Evolutionary conservation across 2,329 filamentous ascomycete genomes (phyloP).

Genomic region (Aspergillus sp.): DNA sequence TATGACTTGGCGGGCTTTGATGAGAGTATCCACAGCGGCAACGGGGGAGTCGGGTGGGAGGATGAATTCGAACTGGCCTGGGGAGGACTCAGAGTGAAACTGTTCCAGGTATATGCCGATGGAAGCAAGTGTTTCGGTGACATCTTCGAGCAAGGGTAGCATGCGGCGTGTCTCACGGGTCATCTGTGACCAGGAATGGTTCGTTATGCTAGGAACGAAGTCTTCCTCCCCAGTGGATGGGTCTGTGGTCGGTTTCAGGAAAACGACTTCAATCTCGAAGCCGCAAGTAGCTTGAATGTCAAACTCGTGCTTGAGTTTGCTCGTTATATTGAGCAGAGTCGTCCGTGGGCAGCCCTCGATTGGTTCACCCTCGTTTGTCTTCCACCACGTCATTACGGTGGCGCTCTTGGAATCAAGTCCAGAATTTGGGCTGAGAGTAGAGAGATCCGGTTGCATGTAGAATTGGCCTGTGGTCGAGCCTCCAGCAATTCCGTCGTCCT

Average conservation of each 20-base stretch:
- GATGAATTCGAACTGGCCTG: conserved; percentile 76
- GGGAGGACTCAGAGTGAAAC: conserved; percentile 71
- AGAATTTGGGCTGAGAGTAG: conserved; percentile 60
- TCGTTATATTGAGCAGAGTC: conserved; percentile 57
- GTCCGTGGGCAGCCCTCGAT: conserved; percentile 65
- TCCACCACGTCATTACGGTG: conserved; percentile 68
- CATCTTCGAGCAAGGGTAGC: conserved; percentile 63
- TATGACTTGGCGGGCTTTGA: conserved; percentile 71
- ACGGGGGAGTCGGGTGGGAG: conserved; percentile 64
- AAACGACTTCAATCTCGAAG: conserved; percentile 79
- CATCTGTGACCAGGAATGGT: conserved; percentile 71
- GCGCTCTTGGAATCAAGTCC: conserved; percentile 58
- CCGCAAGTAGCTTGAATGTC: conserved; percentile 65
- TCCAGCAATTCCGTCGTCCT: conserved; percentile 61
- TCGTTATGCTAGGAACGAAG: conserved; percentile 54
- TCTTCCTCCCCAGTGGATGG: conserved; percentile 26
- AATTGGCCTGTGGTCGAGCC: conserved; percentile 64
- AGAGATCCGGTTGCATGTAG: conserved; percentile 64
- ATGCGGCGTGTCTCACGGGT: conserved; percentile 60
- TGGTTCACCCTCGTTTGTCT: conserved; percentile 53
- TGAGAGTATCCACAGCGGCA: conserved; percentile 67
- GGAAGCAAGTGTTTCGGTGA: conserved; percentile 59
- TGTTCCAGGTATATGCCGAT: conserved; percentile 69
- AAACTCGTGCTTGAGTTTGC: conserved; percentile 53
- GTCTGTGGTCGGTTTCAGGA: conserved; percentile 55